These are phyloP conservation scores for Talaromyces rugulosus DNA, from an alignment of 2,329 filamentous ascomycete species.

Conservation along the genomic window DNA sequence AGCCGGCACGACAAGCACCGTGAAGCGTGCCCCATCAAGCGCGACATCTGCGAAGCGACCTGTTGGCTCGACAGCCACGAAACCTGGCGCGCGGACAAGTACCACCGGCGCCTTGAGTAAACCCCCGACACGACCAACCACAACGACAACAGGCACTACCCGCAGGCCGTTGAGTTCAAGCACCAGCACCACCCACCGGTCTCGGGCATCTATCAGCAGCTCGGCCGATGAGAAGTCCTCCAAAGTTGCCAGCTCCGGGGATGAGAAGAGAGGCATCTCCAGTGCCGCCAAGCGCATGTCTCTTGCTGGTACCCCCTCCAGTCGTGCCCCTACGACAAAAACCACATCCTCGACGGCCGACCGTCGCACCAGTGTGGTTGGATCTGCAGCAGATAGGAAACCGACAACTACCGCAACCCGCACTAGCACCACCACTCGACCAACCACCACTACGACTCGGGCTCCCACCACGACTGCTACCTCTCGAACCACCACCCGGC, in stretches of 20 bases:
- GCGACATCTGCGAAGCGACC: conserved; percentile 34
- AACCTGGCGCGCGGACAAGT: conserved; percentile 24
- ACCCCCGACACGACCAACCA: conserved; percentile 40
- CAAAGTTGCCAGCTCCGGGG: conserved; percentile 40
- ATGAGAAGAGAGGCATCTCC: conserved; percentile 41
- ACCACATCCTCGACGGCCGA: conserved; percentile 28
- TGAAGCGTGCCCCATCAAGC: conserved; percentile 24
- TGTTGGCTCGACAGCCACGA: conserved; percentile 21
- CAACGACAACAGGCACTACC: conserved; percentile 7
- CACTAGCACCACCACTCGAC: conserved; percentile 13
- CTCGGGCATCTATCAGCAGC: conserved; percentile 40
- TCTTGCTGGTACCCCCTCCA: conserved; percentile 34
- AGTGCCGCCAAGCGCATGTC: conserved; percentile 43
- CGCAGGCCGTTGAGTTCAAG: conserved; percentile 22
- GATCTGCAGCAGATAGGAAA: conserved; percentile 31
- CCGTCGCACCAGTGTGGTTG: conserved; percentile 35
- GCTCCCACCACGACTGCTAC: conserved; percentile 23
- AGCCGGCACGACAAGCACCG: conserved; percentile 1
- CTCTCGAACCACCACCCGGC: conserved; percentile 20
- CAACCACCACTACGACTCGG: conserved; percentile 15
- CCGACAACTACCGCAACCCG: conserved; percentile 22
- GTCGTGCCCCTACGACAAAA: conserved; percentile 31
- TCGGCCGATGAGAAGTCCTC: conserved; percentile 39
- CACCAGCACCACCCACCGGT: conserved; percentile 36
- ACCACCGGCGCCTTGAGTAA: conserved; percentile 39